A percentile compares a stretch with the other conserved stretches of the same genome.
Conservation (phyloP, 441 rosid species). For the Populus hybrid region DNA sequence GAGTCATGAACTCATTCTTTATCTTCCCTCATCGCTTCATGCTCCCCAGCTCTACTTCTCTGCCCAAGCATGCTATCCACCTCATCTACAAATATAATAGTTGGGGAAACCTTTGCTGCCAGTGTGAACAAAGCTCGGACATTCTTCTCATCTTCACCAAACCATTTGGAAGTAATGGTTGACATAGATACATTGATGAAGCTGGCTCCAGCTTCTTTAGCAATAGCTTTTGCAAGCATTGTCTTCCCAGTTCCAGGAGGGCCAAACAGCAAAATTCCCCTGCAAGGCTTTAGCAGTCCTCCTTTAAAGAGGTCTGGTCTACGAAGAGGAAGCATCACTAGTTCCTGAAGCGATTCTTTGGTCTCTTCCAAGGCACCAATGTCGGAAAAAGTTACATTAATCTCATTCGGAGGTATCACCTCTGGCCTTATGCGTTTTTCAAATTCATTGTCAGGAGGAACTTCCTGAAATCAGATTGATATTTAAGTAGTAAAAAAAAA, state of each 20-base stretch:
- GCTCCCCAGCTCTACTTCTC: slow-evolving; percentile 71
- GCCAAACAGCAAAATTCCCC: slow-evolving; percentile 73
- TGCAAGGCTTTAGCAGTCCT: slow-evolving; percentile 72
- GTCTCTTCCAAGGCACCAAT: slow-evolving; percentile 70
- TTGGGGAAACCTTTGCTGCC: slow-evolving; percentile 75
- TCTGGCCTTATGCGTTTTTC: slow-evolving; percentile 84
- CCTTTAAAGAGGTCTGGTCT: slow-evolving; percentile 73
- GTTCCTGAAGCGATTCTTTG: slow-evolving; percentile 79
- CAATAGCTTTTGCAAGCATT: slow-evolving; percentile 80
- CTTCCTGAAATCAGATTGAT: slow-evolving; percentile 27
- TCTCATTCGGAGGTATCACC: slow-evolving; percentile 65
- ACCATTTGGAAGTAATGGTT: too few species aligned
- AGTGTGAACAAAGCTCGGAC: too few species aligned
- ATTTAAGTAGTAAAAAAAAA: background rate
- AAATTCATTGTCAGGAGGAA: slow-evolving; percentile 62
- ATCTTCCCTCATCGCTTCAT: slow-evolving; percentile 85
- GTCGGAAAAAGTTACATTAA: slow-evolving; percentile 57
- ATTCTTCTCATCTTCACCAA: too few species aligned
- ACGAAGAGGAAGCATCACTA: slow-evolving; percentile 76
- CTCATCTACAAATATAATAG: slow-evolving; percentile 74
- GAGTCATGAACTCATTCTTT: slow-evolving; percentile 83
- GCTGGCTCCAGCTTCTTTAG: too few species aligned
- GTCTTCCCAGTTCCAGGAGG: slow-evolving; percentile 88
- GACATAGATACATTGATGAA: too few species aligned
- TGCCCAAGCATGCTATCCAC: slow-evolving; percentile 90